A percentile compares a stretch with the other conserved stretches of the same genome.
Evolutionary conservation across 352 stramenopile genomes (phyloP).

Genomic region (Phytopythium ostracodes): DNA sequence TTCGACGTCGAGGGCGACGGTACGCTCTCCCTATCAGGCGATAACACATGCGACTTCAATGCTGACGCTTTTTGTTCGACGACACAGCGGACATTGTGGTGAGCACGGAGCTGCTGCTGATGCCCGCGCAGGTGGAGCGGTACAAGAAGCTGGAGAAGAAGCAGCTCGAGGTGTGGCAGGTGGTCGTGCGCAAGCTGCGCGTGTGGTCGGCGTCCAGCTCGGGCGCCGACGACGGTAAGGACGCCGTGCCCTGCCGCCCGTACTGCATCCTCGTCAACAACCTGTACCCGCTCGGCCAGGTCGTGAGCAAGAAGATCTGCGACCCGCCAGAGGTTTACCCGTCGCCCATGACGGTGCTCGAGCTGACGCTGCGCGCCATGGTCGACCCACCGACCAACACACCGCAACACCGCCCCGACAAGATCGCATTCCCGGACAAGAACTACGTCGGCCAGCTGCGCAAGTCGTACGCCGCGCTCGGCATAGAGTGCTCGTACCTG

Average conservation of each 20-base stretch:
- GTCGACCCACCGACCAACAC: slow-evolving; percentile 64
- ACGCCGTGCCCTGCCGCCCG: slow-evolving; percentile 69
- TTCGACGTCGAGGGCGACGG: slow-evolving; percentile 80
- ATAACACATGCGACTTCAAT: background rate
- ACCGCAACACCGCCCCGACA: slow-evolving; percentile 79
- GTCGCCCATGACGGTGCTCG: slow-evolving; percentile 58
- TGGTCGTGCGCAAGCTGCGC: slow-evolving; percentile 82
- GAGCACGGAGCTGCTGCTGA: slow-evolving; percentile 68
- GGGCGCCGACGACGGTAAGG: slow-evolving; percentile 43
- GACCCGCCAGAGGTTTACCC: slow-evolving; percentile 79
- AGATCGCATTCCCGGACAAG: slow-evolving; percentile 84
- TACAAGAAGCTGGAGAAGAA: slow-evolving; percentile 72
- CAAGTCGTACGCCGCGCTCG: slow-evolving; percentile 67
- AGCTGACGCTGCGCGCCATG: slow-evolving; percentile 75
- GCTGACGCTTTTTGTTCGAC: background rate
- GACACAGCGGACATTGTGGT: slow-evolving; percentile 69
- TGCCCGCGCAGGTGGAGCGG: slow-evolving; percentile 54
- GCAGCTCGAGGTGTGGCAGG: slow-evolving; percentile 83
- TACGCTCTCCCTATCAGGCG: slow-evolving; percentile 12
- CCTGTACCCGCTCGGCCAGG: slow-evolving; percentile 79
- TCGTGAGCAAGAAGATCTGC: slow-evolving; percentile 84
- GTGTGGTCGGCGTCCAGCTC: slow-evolving; percentile 80
- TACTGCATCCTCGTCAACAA: slow-evolving; percentile 89
- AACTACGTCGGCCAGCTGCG: slow-evolving; percentile 65
- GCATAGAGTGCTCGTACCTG: slow-evolving; percentile 83